phyloP scores from a whole-genome alignment of 306 rosid genomes.

The Casuarina cunninghamiana region DNA sequence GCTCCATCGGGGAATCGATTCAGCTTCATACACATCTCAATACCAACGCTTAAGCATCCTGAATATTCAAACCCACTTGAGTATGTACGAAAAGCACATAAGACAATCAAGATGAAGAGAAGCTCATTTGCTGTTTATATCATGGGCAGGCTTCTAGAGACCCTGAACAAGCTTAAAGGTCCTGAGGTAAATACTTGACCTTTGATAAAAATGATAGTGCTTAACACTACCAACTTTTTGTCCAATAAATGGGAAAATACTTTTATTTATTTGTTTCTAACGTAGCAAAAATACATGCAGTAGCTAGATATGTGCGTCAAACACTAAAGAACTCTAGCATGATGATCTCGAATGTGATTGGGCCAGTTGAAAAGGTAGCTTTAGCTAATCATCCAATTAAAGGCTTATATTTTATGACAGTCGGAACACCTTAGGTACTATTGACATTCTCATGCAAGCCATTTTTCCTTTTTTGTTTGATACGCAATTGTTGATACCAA shows the following conservation, averaged over 20 bases:
- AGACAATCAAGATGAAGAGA: constrained; percentile 22
- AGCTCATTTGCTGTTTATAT: background rate
- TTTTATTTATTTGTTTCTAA: too few species aligned
- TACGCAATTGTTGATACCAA: too few species aligned
- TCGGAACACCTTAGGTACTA: constrained; percentile 55
- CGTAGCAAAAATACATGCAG: constrained; percentile 30
- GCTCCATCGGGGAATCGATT: constrained; percentile 49
- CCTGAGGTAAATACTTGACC: constrained; percentile 13
- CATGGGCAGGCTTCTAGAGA: background rate
- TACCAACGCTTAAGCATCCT: constrained; percentile 16
- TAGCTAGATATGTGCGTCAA: constrained; percentile 36
- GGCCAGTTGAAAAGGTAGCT: constrained; percentile 58
- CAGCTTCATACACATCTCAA: constrained; percentile 13
- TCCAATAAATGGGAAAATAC: background rate
- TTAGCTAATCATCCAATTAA: constrained; percentile 42
- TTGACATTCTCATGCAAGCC: background rate
- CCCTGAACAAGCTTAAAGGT: constrained; percentile 20
- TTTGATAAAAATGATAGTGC: background rate
- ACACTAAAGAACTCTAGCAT: constrained; percentile 47
- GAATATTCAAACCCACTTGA: constrained; percentile 25
- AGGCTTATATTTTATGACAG: constrained; percentile 44
- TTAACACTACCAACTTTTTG: background rate
- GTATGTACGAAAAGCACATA: constrained; percentile 21
- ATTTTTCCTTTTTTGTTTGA: too few species aligned
- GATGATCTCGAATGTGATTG: constrained; percentile 48